A percentile compares a stretch with the other conserved stretches of the same genome.
Evolutionary conservation across 768 basidiomycete species (phyloP).

Genomic region (Russula olivacea): DNA sequence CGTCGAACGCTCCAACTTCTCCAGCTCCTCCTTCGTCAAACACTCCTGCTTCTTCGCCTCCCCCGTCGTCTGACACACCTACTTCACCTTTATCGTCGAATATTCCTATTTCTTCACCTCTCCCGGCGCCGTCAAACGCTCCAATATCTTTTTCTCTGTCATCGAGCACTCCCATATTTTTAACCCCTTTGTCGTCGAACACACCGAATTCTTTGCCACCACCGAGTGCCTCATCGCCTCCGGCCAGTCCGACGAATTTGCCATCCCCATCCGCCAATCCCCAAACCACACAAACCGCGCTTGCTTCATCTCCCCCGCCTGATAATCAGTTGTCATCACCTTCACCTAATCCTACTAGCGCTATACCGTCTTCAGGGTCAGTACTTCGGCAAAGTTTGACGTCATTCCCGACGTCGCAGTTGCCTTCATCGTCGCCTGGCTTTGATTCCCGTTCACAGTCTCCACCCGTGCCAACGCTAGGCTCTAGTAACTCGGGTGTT

Average conservation of each 20-base stretch:
- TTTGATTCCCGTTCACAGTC: slow-evolving; percentile 1
- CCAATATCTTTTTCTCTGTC: no score
- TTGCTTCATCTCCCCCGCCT: neutral
- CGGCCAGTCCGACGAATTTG: neutral
- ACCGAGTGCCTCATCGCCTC: neutral
- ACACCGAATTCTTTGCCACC: neutral
- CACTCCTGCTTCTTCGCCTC: neutral
- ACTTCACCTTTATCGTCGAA: neutral
- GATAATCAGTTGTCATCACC: neutral
- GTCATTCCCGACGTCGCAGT: neutral
- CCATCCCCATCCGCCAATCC: neutral
- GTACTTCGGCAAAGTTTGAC: neutral
- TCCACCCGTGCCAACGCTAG: neutral
- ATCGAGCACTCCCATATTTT: neutral
- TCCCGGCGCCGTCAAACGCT: no score
- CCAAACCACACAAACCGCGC: neutral
- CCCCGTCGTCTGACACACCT: neutral
- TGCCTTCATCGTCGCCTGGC: neutral
- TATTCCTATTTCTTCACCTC: neutral
- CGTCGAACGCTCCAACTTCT: neutral
- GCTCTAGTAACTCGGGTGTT: neutral
- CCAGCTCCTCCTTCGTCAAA: neutral
- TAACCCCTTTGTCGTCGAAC: neutral
- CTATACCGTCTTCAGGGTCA: neutral
- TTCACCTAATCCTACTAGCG: neutral